These are phyloP conservation scores for Phytopythium aichiense DNA, from an alignment of 352 stramenopile genomes.

Conservation along the genomic window DNA sequence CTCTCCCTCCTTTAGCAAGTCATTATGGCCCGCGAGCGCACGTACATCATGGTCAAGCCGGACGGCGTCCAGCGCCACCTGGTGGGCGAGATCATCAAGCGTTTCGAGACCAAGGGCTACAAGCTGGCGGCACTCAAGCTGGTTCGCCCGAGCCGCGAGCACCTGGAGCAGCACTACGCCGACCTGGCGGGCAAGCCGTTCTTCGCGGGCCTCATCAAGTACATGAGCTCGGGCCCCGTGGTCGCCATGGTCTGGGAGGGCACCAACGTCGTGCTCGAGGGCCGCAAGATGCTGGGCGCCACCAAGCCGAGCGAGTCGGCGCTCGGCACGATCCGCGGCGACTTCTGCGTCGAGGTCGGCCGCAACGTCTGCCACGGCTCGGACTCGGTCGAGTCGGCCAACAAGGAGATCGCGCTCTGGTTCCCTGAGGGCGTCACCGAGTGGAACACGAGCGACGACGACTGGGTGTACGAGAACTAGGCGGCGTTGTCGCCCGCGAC, in stretches of 20 bases:
- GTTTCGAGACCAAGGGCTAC: slow-evolving; percentile 98
- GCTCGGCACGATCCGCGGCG: slow-evolving; percentile 96
- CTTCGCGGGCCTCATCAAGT: slow-evolving; percentile 93
- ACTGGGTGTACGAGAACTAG: slow-evolving; percentile 97
- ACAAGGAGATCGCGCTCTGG: slow-evolving; percentile 98
- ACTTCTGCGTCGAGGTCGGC: slow-evolving; percentile 94
- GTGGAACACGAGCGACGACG: slow-evolving; percentile 87
- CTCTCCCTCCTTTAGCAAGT: slow-evolving; percentile 1
- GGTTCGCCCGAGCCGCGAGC: slow-evolving; percentile 55
- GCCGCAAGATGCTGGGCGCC: slow-evolving; percentile 96
- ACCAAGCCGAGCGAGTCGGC: slow-evolving; percentile 95
- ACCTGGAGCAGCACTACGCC: slow-evolving; percentile 89
- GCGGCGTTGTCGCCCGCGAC: background rate
- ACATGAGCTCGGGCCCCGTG: slow-evolving; percentile 95
- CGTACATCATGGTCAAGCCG: slow-evolving; percentile 96
- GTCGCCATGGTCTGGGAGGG: slow-evolving; percentile 95
- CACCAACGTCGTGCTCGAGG: slow-evolving; percentile 89
- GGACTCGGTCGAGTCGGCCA: slow-evolving; percentile 96
- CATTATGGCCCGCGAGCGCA: slow-evolving; percentile 54
- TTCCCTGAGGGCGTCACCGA: slow-evolving; percentile 94
- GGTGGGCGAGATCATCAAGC: slow-evolving; percentile 96
- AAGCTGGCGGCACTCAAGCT: slow-evolving; percentile 97
- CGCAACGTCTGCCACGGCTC: slow-evolving; percentile 97
- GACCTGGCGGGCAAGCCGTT: slow-evolving; percentile 94
- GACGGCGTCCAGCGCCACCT: slow-evolving; percentile 96